Evolutionary conservation across 371 early-diverging fungal genomes (phyloP).

Genomic region (Chytridiales sp.): DNA sequence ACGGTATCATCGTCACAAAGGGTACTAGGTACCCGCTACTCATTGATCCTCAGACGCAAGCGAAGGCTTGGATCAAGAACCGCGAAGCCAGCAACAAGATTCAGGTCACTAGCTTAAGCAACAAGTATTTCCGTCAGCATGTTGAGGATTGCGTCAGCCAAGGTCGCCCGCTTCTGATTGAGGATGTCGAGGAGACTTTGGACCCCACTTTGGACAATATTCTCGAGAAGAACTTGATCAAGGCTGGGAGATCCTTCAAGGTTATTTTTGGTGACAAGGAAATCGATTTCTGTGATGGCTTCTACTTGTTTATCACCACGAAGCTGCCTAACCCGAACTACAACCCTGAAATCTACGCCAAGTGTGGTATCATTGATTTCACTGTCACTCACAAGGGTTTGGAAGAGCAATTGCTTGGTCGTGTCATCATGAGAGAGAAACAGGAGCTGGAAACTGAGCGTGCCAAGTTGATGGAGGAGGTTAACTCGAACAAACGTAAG

Average conservation of each 20-base stretch:
- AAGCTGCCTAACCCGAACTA: constrained; percentile 64
- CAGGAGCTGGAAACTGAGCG: constrained; percentile 64
- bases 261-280: constrained; percentile 64
- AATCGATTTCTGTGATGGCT: constrained; percentile 55
- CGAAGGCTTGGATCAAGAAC: constrained; percentile 61
- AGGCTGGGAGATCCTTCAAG: constrained; percentile 56
- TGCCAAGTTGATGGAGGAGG: constrained; percentile 59
- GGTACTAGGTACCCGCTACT: constrained; percentile 60
- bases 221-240: constrained; percentile 58
- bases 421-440: constrained; percentile 64
- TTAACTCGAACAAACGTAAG: constrained; percentile 60
- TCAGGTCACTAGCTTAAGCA: constrained; percentile 50
- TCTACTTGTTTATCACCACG: constrained; percentile 60
- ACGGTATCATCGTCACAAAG: constrained; percentile 60
- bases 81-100: constrained; percentile 59
- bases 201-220: constrained; percentile 66
- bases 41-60: constrained; percentile 65
- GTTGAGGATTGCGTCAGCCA: constrained; percentile 57
- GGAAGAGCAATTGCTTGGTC: constrained; percentile 63
- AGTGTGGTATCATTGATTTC: constrained; percentile 61
- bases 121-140: constrained; percentile 61
- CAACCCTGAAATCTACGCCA: constrained; percentile 63
- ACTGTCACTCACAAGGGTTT: constrained; percentile 60
- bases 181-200: constrained; percentile 60
- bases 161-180: constrained; percentile 60